Evolutionary conservation across 176 grass and related monocot species (phyloP).

Genomic region (Saccharum spontaneum): DNA sequence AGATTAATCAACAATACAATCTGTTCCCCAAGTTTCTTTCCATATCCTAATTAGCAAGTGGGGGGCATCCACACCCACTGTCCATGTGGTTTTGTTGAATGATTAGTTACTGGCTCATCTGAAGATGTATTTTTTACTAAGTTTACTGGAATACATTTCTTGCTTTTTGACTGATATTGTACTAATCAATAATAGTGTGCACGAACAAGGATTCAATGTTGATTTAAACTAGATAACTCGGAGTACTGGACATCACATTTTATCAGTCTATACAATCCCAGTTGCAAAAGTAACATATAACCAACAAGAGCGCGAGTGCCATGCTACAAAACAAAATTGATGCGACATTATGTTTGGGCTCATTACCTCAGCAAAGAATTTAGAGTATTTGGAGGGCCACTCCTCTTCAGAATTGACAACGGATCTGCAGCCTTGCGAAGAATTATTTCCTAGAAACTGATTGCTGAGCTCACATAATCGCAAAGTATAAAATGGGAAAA

Average conservation of each 20-base stretch:
- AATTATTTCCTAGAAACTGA: background rate
- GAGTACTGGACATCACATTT: background rate
- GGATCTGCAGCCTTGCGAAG: conserved; percentile 43
- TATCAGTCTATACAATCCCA: background rate
- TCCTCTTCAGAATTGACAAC: conserved; percentile 63
- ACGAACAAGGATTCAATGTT: background rate
- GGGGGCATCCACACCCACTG: background rate
- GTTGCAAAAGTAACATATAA: background rate
- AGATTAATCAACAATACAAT: background rate
- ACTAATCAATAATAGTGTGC: background rate
- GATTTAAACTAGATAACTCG: background rate
- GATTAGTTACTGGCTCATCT: background rate
- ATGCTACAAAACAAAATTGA: background rate
- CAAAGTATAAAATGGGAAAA: background rate
- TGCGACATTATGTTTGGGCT: background rate
- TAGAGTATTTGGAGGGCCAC: conserved; percentile 96
- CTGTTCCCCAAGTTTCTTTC: background rate
- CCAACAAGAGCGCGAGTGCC: background rate
- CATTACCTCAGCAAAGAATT: conserved; percentile 77
- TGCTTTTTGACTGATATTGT: background rate
- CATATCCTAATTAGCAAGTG: background rate
- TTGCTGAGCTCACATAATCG: background rate
- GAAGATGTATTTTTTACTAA: background rate
- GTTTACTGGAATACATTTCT: background rate
- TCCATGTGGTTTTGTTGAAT: background rate